Evolutionary conservation across 2,329 filamentous ascomycete species (phyloP).

Genomic region (Lecanoromycetidae sp.): DNA sequence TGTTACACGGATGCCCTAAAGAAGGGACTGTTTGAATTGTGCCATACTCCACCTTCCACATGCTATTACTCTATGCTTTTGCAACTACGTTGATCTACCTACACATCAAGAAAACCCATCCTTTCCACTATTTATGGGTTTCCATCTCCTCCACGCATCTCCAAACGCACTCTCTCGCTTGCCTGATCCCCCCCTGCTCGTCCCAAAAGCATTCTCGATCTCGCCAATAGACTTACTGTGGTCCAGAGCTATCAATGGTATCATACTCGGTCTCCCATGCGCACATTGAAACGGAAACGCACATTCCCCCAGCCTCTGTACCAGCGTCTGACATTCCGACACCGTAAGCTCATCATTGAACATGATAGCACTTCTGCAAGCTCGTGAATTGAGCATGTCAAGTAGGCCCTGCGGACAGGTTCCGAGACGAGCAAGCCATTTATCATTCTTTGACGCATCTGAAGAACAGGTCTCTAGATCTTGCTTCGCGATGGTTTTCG

Average conservation of each 20-base stretch:
- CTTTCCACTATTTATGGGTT: background rate
- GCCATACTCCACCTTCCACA: too few species aligned
- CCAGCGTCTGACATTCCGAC: constrained; percentile 29
- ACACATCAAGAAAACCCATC: background rate
- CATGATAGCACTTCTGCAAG: constrained; percentile 39
- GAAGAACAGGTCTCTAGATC: background rate
- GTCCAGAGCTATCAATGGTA: constrained; percentile 26
- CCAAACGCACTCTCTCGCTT: constrained; percentile 1
- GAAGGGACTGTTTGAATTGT: too few species aligned
- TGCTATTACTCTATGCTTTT: too few species aligned
- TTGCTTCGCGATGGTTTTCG: background rate
- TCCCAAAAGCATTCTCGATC: background rate
- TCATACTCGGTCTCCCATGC: constrained; percentile 38
- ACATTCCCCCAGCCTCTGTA: constrained; percentile 30
- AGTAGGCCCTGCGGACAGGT: constrained; percentile 58
- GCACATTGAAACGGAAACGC: constrained; percentile 40
- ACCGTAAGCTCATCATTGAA: constrained; percentile 35
- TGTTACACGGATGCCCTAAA: too few species aligned
- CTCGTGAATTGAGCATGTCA: constrained; percentile 44
- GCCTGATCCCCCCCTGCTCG: background rate
- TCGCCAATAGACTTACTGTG: background rate
- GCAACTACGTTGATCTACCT: too few species aligned
- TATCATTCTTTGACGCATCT: constrained; percentile 2
- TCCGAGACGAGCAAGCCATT: too few species aligned
- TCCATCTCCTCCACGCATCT: constrained; percentile 9